Percentiles rank a stretch among this genome's conserved stretches.
Conservation (phyloP, 306 rosid genomes). For the Malus fusca region DNA sequence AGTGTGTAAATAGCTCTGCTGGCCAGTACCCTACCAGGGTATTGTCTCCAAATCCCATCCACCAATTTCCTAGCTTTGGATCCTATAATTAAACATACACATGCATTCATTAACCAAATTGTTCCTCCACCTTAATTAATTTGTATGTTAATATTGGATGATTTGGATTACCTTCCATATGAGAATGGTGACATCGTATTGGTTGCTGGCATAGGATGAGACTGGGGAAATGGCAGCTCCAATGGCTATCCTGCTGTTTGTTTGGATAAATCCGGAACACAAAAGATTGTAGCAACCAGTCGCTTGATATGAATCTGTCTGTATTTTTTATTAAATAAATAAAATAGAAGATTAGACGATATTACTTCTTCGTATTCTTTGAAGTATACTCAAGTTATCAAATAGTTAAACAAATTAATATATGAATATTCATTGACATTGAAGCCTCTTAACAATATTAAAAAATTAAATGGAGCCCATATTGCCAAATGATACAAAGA, state of each 20-base stretch:
- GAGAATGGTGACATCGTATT: conserved; percentile 75
- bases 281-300: conserved; percentile 94
- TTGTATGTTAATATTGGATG: background rate
- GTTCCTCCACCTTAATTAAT: background rate
- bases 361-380: too few species aligned
- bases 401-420: too few species aligned
- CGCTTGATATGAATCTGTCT: conserved; percentile 82
- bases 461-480: background rate
- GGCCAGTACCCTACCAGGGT: conserved; percentile 93
- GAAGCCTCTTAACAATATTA: too few species aligned
- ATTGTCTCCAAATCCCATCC: conserved; percentile 86
- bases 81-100: conserved; percentile 30
- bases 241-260: conserved; percentile 68
- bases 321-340: conserved; percentile 20
- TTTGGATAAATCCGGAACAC: conserved; percentile 84
- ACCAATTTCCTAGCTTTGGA: conserved; percentile 88
- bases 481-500: background rate
- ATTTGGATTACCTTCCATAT: conserved; percentile 67
- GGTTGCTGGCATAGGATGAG: conserved; percentile 50
- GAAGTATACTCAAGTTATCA: too few species aligned
- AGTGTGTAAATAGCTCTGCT: conserved; percentile 76
- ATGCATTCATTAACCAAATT: background rate
- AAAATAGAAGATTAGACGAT: background rate
- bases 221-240: conserved; percentile 96
- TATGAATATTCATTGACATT: too few species aligned